A percentile compares a stretch with the other conserved stretches of the same genome.
phyloP scores from a whole-genome alignment of 805 yeast genomes.

The Debaryomyces prosopidis region DNA sequence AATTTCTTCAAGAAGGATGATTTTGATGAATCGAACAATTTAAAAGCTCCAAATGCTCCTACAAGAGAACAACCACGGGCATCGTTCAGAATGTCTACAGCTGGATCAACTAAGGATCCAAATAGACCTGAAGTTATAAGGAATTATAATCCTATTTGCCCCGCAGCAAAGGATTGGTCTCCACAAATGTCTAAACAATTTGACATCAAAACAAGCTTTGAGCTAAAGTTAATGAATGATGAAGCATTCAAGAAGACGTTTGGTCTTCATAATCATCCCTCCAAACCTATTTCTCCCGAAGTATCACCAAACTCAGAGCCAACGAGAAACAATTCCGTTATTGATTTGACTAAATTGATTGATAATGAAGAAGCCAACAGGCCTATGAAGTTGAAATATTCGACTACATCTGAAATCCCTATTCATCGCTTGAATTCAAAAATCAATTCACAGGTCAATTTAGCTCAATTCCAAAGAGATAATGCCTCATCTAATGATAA shows the following conservation, averaged over 20 bases:
- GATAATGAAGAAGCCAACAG: slow-evolving; percentile 36
- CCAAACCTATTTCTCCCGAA: slow-evolving; percentile 39
- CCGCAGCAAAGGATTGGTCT: slow-evolving; percentile 42
- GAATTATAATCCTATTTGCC: slow-evolving; percentile 31
- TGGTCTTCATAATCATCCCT: slow-evolving; percentile 31
- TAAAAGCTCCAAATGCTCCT: slow-evolving; percentile 1
- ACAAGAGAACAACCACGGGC: slow-evolving; percentile 29
- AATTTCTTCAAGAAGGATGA: slow-evolving; percentile 41
- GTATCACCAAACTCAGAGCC: slow-evolving; percentile 45
- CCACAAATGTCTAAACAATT: slow-evolving; percentile 29
- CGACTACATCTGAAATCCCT: slow-evolving; percentile 39
- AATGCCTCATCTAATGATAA: slow-evolving; percentile 20
- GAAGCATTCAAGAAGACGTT: slow-evolving; percentile 36
- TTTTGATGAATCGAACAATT: slow-evolving; percentile 13
- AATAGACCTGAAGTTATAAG: slow-evolving; percentile 8
- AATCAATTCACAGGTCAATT: slow-evolving; percentile 40
- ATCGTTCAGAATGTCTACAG: slow-evolving; percentile 27
- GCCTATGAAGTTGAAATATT: slow-evolving; percentile 40
- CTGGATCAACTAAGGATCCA: slow-evolving; percentile 1
- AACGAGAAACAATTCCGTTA: slow-evolving; percentile 39
- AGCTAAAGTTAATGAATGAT: slow-evolving; percentile 36
- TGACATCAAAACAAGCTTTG: slow-evolving; percentile 33
- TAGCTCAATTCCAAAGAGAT: slow-evolving; percentile 21
- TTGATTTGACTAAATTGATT: slow-evolving; percentile 36
- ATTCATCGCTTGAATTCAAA: slow-evolving; percentile 37